Evolutionary conservation across 495 filamentous ascomycete genomes (phyloP).

Genomic region (Neurospora tetraspora): DNA sequence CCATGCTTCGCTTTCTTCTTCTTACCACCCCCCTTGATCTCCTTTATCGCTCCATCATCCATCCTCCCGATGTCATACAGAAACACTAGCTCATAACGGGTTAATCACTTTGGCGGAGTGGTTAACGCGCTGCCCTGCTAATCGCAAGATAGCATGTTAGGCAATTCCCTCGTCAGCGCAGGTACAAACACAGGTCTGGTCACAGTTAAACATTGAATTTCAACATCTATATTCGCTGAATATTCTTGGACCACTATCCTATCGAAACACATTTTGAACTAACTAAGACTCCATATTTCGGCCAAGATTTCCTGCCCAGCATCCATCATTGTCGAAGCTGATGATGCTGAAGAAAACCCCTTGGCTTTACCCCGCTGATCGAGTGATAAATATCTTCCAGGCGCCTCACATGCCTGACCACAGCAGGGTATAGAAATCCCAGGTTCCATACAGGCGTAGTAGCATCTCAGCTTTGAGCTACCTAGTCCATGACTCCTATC

Average conservation of each 20-base stretch:
- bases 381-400: not conserved
- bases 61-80: not conserved
- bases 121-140: no score
- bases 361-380: not conserved
- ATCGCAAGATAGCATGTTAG: no score
- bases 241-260: not conserved
- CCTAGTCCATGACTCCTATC: not conserved
- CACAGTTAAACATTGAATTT: no score
- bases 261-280: not conserved
- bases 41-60: not conserved
- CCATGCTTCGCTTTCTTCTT: not conserved
- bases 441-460: not conserved
- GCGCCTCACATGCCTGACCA: not conserved
- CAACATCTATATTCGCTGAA: not conserved
- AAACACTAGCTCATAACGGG: not conserved
- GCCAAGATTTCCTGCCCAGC: not conserved
- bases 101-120: no score
- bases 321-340: not conserved
- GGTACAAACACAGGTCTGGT: not conserved
- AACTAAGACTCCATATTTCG: not conserved
- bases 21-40: not conserved
- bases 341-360: not conserved
- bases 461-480: not conserved
- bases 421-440: not conserved
- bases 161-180: not conserved